Conservation (phyloP, 129 eudicot species). For the Dittrichia graveolens region DNA sequence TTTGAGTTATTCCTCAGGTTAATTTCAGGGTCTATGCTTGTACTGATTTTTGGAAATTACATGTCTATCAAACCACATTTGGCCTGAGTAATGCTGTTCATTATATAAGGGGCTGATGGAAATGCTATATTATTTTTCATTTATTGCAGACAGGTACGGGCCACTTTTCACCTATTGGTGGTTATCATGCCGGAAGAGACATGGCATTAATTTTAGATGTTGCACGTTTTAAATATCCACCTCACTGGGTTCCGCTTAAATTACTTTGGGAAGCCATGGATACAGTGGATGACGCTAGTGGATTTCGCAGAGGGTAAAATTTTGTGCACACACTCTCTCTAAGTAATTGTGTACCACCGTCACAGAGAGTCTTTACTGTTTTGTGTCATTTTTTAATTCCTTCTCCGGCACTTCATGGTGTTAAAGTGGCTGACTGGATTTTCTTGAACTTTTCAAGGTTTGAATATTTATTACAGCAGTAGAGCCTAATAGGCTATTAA, state of each 20-base stretch:
- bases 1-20: background rate
- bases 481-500: too few relatives aligned
- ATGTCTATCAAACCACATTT: conserved; percentile 16
- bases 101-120: conserved; percentile 18
- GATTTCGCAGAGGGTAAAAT: conserved; percentile 80
- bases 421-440: too few relatives aligned
- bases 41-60: background rate
- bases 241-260: conserved; percentile 96
- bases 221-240: conserved; percentile 98
- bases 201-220: conserved; percentile 94
- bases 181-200: conserved; percentile 94
- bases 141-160: conserved; percentile 86
- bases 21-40: background rate
- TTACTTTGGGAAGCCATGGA: conserved; percentile 99
- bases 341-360: background rate
- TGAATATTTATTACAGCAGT: too few relatives aligned
- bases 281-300: conserved; percentile 73
- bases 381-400: too few relatives aligned
- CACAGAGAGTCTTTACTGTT: background rate
- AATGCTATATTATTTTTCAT: conserved; percentile 8
- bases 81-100: background rate
- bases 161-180: conserved; percentile 99
- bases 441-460: too few relatives aligned
- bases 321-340: background rate
- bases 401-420: too few relatives aligned